Percentiles rank a stretch among this genome's conserved stretches.
These are phyloP conservation scores for Litchi chinensis DNA, from an alignment of 345 rosid species.

Conservation along the genomic window DNA sequence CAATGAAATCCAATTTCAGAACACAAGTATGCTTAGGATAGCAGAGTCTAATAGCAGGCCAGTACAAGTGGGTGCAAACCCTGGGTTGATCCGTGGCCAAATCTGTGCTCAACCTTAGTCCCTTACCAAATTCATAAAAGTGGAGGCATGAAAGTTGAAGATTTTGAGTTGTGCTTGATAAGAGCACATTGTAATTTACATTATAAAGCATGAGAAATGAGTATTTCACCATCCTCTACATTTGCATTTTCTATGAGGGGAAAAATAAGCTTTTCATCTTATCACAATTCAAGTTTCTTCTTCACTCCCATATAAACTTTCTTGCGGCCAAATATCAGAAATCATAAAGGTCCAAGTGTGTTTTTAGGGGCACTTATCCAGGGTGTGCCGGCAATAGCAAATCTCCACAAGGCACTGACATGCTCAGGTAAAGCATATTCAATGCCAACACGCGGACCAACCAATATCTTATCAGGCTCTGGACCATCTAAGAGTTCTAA, in stretches of 20 bases:
- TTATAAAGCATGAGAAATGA: background rate
- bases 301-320: background rate
- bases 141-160: background rate
- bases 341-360: constrained; percentile 53
- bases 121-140: background rate
- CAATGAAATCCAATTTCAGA: background rate
- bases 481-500: constrained; percentile 86
- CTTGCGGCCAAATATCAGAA: background rate
- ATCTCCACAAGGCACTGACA: constrained; percentile 86
- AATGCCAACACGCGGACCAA: constrained; percentile 92
- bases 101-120: background rate
- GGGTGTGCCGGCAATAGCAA: constrained; percentile 74
- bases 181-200: background rate
- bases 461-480: constrained; percentile 62
- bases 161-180: background rate
- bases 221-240: background rate
- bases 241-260: background rate
- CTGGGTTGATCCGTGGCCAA: too few species aligned
- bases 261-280: background rate
- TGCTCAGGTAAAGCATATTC: constrained; percentile 84
- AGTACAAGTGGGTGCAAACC: too few species aligned
- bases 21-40: background rate
- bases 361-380: constrained; percentile 97
- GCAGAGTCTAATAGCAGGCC: too few species aligned
- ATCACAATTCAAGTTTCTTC: background rate